A percentile compares a stretch with the other conserved stretches of the same genome.
These are phyloP conservation scores for Picea glauca DNA, from an alignment of 75 land plant species.

Conservation along the genomic window DNA sequence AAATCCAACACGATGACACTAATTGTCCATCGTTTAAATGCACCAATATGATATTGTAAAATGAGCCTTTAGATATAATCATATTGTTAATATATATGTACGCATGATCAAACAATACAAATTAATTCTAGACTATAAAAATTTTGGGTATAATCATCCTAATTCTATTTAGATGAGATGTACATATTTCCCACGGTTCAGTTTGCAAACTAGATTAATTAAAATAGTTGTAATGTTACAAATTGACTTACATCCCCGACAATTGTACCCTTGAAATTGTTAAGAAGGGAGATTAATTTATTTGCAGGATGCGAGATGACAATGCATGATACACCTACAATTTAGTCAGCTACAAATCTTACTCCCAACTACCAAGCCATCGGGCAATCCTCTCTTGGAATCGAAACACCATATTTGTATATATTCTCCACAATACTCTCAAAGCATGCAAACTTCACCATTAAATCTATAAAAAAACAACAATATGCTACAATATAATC, in stretches of 20 bases:
- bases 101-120: no score
- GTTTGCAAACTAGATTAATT: no score
- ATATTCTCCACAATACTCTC: constrained; percentile 39
- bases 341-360: constrained; percentile 47
- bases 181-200: no score
- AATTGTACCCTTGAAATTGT: constrained; percentile 23
- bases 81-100: no score
- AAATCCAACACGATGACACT: no score
- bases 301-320: constrained; percentile 51
- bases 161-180: no score
- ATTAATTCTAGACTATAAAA: no score
- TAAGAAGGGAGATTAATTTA: constrained; percentile 40
- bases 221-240: no score
- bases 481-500: not conserved
- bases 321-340: constrained; percentile 43
- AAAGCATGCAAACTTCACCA: constrained; percentile 58
- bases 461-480: constrained; percentile 25
- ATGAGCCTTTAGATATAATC: no score
- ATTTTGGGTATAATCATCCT: no score
- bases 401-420: constrained; percentile 29
- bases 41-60: no score
- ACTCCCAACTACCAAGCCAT: constrained; percentile 38
- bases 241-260: constrained; percentile 25
- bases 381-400: constrained; percentile 31
- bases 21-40: no score